Evolutionary conservation across 768 basidiomycete species (phyloP), one percentile per base, ranked within the genome.

Genomic region (Rhodotorula paludigena): DNA sequence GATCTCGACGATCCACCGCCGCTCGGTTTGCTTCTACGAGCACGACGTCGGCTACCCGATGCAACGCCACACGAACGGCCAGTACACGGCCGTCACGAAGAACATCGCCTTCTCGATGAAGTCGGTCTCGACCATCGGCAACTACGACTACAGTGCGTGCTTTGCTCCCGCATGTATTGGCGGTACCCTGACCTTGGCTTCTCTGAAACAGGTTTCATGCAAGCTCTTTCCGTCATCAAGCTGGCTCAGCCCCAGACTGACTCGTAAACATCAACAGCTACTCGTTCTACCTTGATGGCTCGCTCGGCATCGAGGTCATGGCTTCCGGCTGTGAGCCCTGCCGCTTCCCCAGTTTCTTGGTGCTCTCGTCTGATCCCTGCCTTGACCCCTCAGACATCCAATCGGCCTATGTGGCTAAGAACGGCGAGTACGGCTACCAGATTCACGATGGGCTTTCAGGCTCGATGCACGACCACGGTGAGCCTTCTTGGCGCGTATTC

Each of bases 1-100:
- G 51, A 28, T 74, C 12, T 72, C 75, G 12, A 75, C 63, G 48
- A 75, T 77, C 2, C 77, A 77, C 66, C 68, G 60, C 21, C 74
- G 74, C 45, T 73, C 73, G 16, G 73, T 78, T 54, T 74, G 74
- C 64, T 55, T 68, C 52, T 68, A 23, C 45, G 66, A 68, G 39
- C 11, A 25, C 6, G 76, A 77, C 33, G 62, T 66, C 44, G 60
- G 64, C 9, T 74, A 75, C 59, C 74, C 74, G 20, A 74, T 79
- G 38, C 72, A 74, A 45, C 66, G 77, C 1, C 78, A 78, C 59
- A 66, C 67, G 25, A 57, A 56, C 39, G 60, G 60, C 9, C 30
- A 58, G 11, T 77, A 77, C 67, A 64, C 74, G 23, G 60, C 73
- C 1, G 73, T 72, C 1, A 76, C 76, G 18, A 65, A 60, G 44